Percentiles rank a stretch among this genome's conserved stretches.
These are phyloP conservation scores for Chlorella sp. DNA, from an alignment of 139 green algal genomes.

Conservation along the genomic window DNA sequence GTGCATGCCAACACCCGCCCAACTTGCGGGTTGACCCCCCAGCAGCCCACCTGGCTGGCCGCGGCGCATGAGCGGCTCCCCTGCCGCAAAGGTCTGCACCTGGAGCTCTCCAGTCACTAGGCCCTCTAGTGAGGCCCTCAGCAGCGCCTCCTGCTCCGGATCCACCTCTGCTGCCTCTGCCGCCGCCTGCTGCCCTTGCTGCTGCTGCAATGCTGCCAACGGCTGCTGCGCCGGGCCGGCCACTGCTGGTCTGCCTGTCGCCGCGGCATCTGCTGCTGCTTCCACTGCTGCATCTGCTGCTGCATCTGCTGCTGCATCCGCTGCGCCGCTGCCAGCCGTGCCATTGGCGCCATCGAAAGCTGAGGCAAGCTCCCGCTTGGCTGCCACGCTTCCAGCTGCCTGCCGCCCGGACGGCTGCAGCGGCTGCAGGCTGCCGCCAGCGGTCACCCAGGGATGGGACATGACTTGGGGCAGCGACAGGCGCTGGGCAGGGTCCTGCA, in stretches of 20 bases:
- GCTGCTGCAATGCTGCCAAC: neutral
- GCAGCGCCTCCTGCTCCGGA: neutral
- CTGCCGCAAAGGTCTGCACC: conserved; percentile 10
- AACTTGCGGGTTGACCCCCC: neutral
- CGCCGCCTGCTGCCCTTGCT: neutral
- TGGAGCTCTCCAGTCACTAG: neutral
- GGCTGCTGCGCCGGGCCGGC: neutral
- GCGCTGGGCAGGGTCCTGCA: conserved; percentile 73
- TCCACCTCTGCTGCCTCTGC: neutral
- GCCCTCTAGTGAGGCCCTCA: neutral
- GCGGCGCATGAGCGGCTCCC: neutral
- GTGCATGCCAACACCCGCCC: too few relatives aligned
- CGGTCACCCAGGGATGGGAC: conserved; percentile 78
- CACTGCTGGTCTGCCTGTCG: too few relatives aligned
- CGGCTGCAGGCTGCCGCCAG: conserved; percentile 37
- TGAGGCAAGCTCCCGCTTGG: neutral
- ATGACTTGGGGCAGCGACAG: conserved; percentile 72
- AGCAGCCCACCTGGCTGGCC: conserved; percentile 3
- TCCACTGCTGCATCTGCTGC: neutral
- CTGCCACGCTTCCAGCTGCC: neutral
- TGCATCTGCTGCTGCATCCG: neutral
- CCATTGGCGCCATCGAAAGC: neutral
- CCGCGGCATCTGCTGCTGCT: neutral
- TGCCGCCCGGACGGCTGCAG: conserved; percentile 9
- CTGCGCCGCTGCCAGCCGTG: neutral